A percentile compares a stretch with the other conserved stretches of the same genome.
phyloP scores from a whole-genome alignment of 176 grass and related monocot genomes.

The bread wheat (Triticum aestivum) region IWGSC_CS_RefSeq_v2.1 NC_057802.1:416322398-416322897 shows the following conservation, averaged over 20 bases:
- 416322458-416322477: no score
- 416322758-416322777: neutral
- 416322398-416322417: slow-evolving; percentile 28
- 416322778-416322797: neutral
- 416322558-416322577: neutral
- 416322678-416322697: neutral
- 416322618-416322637: slow-evolving; percentile 22
- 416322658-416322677: neutral
- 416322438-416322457: neutral
- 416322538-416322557: neutral
- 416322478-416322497: no score
- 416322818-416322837: slow-evolving; percentile 10
- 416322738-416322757: neutral
- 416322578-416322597: neutral
- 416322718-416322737: neutral
- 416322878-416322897: neutral
- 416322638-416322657: slow-evolving; percentile 24
- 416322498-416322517: no score
- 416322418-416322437: slow-evolving; percentile 15
- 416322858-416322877: neutral
- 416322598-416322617: slow-evolving; percentile 30
- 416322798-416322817: neutral
- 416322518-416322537: no score
- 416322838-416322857: neutral
- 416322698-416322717: slow-evolving; percentile 17